These are phyloP conservation scores for Spathaspora sp. DNA, from an alignment of 1,139 yeast species.

Conservation along the genomic window DNA sequence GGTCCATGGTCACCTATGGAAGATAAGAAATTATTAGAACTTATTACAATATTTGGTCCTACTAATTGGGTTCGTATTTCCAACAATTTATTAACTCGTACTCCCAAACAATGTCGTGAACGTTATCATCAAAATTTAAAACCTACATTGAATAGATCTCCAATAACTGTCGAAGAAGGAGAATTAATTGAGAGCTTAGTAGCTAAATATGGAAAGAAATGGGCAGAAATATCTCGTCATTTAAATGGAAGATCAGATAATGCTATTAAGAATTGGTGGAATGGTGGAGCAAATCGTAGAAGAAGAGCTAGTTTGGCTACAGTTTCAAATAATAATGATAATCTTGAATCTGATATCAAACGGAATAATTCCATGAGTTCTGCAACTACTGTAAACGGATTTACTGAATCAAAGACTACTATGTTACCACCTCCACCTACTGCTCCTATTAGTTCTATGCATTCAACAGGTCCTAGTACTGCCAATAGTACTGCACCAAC, in stretches of 20 bases:
- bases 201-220: slow-evolving; percentile 76
- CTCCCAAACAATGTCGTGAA: slow-evolving; percentile 92
- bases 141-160: slow-evolving; percentile 77
- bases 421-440: slow-evolving; percentile 12
- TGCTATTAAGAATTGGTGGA: slow-evolving; percentile 97
- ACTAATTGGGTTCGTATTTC: slow-evolving; percentile 89
- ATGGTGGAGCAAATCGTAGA: slow-evolving; percentile 84
- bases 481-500: slow-evolving; percentile 7
- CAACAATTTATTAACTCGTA: slow-evolving; percentile 68
- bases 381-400: not conserved
- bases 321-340: not conserved
- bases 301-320: slow-evolving; percentile 46
- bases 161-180: slow-evolving; percentile 86
- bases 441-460: slow-evolving; percentile 4
- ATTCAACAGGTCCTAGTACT: slow-evolving; percentile 4
- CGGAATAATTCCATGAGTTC: slow-evolving; percentile 1
- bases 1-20: slow-evolving; percentile 95
- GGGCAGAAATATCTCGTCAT: slow-evolving; percentile 94
- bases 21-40: slow-evolving; percentile 68
- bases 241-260: slow-evolving; percentile 85
- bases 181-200: slow-evolving; percentile 77
- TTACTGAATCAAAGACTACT: slow-evolving; percentile 5
- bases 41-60: slow-evolving; percentile 76
- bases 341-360: slow-evolving; percentile 1
- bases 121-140: slow-evolving; percentile 90